Base-by-base conservation (phyloP, 2,329 filamentous ascomycete species). In the Colletotrichum magnum region DNA sequence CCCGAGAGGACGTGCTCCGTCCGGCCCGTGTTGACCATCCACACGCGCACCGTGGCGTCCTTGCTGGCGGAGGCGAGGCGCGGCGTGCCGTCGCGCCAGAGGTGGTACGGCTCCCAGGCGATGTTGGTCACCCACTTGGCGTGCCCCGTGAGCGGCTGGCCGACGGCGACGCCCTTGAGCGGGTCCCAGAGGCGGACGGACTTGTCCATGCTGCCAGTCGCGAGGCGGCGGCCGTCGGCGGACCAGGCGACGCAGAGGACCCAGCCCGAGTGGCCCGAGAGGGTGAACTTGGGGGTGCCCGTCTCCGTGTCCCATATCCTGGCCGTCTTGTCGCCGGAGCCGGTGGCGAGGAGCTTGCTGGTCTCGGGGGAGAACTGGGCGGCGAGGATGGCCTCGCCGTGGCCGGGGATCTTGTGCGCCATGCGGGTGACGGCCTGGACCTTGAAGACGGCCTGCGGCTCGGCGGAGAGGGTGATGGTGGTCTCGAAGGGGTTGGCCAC, bases 301-400 rank as follows among this genome's bases (percentile, higher is more conserved):
- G 94, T 98, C 75, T 98, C 94, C 57, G 94, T 95, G 76, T 99
- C 95, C 94, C 94, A 98, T 82, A 98, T 92, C 65, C 95, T 86
- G 0, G 95, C 95, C 1, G 95, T 98, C 74, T 92, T 92, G 77
- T 99, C 96, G 54, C 96, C 96, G 70, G 92, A 94, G 0, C 95
- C 96, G 1, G 94, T 97, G 0, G 94, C 95, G 79, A 98, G 87
- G 68, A 91, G 87, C 12, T 90, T 90, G 28, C 93, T 95, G 6
- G 88, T 90, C 45, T 88, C 87, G 0, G 95, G 95, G 0, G 93
- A 96, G 80, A 98, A 98, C 47, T 95, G 90, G 2, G 93, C 92
- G 36, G 93, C 89, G 24, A 98, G 85, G 74, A 98, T 98, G 3
- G 95, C 91, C 79, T 97, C 93, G 47, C 94, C 95, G 80, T 99